Base-by-base conservation (phyloP, 2,329 filamentous ascomycete species). In the Colletotrichum navitas region DNA sequence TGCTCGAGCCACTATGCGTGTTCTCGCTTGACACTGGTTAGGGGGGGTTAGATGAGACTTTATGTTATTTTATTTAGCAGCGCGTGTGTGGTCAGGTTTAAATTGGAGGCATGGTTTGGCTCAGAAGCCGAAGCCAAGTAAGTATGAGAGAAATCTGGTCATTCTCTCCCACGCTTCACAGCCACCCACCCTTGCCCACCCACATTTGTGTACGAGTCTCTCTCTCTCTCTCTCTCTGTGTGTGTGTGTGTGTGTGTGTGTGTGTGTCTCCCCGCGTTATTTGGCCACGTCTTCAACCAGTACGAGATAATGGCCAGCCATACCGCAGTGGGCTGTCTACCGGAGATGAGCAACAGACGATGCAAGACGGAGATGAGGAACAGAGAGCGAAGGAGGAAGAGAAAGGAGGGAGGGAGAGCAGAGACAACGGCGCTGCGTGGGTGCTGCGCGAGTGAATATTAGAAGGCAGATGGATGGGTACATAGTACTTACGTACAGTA, bases 151-250 rank as follows among this genome's bases (percentile, higher is more conserved):
- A 51, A 54, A 32, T 52, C 34, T 41, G 29, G n/a, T 47, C 64
- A 41, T 41, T n/a, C 34, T 26, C 41, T 64, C 47, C 68, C 59
- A 63, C 60, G 59, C 59, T 60, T 63, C 65, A 71, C 68, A 71
- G 65, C 68, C 34, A 36, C 68, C 63, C 43, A 36, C 36, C 36
- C n/a, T 32, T 62, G 51, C 24, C 47, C 32, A 51, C 34, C 34
- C 41, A 43, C 36, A 56, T 51, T 26, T 43, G 43, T 45, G 43
- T 45, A n/a, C 3, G 3, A n/a, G 43, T 14, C 8, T n/a, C 55
- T 36, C 29, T 18, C n/a, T 34, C 21, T 45, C 18, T n/a, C 41
- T 41, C 34, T 34, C 8, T 34, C 34, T 10, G 21, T 45, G 18
- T 45, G 16, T 41, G 10, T 26, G 21, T n/a, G 18, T n/a, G 16